Percentiles rank a stretch among this genome's conserved stretches.
Conservation (phyloP, 208 protist genomes). For the Giardia duodenalis region DNA sequence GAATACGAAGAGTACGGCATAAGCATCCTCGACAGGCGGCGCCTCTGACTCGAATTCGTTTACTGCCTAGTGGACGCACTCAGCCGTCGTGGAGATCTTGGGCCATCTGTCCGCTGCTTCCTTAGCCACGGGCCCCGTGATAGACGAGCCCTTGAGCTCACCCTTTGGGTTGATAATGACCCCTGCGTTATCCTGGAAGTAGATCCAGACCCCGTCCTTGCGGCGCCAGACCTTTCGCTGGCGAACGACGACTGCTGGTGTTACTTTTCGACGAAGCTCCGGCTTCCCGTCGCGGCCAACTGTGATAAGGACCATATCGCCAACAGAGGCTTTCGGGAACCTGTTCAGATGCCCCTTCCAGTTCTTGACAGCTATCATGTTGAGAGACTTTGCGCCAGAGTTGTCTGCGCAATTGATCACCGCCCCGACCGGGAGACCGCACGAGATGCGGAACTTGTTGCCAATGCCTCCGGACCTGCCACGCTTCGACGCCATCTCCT, state of each 20-base stretch:
- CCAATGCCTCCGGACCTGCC: conserved; percentile 52
- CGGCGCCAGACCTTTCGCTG: conserved; percentile 95
- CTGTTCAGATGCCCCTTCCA: conserved; percentile 91
- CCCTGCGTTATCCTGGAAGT: conserved; percentile 99
- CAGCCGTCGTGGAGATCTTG: conserved; percentile 79
- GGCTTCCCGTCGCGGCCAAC: conserved; percentile 98
- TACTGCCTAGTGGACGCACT: conserved; percentile 6
- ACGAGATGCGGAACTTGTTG: conserved; percentile 88
- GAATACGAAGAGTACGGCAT: conserved; percentile 13
- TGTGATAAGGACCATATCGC: conserved; percentile 94
- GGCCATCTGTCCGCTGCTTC: conserved; percentile 98
- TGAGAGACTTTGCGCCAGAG: conserved; percentile 98
- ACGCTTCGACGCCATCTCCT: conserved; percentile 22
- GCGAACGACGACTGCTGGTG: conserved; percentile 85
- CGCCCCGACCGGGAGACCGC: conserved; percentile 88
- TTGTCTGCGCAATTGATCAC: conserved; percentile 99
- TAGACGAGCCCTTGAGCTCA: conserved; percentile 97
- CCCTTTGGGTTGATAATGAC: conserved; percentile 99
- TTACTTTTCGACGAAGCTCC: conserved; percentile 95
- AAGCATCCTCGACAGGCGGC: background rate
- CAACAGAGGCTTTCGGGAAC: conserved; percentile 81
- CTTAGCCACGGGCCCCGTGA: conserved; percentile 93
- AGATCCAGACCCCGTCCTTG: conserved; percentile 86
- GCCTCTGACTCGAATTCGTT: background rate
- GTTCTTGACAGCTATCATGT: conserved; percentile 92